Evolutionary conservation across 1,284 basidiomycete genomes (phyloP).

Genomic region (Puccinia triticina): DNA sequence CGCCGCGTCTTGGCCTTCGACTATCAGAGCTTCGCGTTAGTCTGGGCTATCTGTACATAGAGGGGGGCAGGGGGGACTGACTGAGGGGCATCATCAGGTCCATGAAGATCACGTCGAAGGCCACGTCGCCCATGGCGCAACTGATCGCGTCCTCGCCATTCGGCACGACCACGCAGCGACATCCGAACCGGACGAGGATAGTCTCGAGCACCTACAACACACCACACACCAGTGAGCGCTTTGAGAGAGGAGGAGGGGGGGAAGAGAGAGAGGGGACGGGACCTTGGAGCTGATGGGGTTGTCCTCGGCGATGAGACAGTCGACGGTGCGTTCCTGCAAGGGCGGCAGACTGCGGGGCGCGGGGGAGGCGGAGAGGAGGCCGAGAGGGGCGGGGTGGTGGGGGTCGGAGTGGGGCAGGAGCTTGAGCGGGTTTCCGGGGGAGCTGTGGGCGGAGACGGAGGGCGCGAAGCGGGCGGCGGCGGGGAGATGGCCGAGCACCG

Average conservation of each 20-base stretch:
- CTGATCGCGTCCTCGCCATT: constrained; percentile 96
- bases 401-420: too few relatives aligned
- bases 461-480: background rate
- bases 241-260: constrained; percentile 49
- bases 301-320: constrained; percentile 91
- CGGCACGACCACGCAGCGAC: constrained; percentile 87
- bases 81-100: constrained; percentile 62
- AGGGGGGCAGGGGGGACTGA: constrained; percentile 54
- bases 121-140: constrained; percentile 91
- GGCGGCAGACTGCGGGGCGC: constrained; percentile 34
- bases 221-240: constrained; percentile 17
- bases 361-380: too few relatives aligned
- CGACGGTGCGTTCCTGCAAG: constrained; percentile 65
- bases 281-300: constrained; percentile 89
- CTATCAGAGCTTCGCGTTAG: too few relatives aligned
- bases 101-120: constrained; percentile 64
- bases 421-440: constrained; percentile 51
- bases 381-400: constrained; percentile 50
- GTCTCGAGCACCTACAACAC: constrained; percentile 77
- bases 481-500: constrained; percentile 35
- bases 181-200: constrained; percentile 84
- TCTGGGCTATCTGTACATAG: background rate
- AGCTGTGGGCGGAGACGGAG: constrained; percentile 51
- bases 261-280: background rate
- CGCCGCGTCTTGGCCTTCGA: constrained; percentile 88